phyloP scores from a whole-genome alignment of 305 asterid genomes.

The Fraxinus ornus region DNA sequence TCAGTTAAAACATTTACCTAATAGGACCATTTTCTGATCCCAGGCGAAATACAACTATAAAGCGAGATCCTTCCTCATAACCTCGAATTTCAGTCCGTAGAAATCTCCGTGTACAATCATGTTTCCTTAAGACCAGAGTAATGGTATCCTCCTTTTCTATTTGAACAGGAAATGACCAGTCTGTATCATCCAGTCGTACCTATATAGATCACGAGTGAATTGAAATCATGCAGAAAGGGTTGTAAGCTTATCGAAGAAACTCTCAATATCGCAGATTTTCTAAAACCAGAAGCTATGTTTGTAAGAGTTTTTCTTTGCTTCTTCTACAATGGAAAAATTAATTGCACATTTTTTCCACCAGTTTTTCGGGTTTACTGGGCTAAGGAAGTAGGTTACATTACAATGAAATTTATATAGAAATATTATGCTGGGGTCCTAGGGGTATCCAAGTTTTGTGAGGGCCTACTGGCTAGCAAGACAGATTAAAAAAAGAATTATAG shows the following conservation, averaged over 20 bases:
- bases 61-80: slow-evolving; percentile 98
- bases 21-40: slow-evolving; percentile 85
- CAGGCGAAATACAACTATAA: slow-evolving; percentile 82
- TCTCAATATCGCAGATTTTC: slow-evolving; percentile 75
- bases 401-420: background rate
- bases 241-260: slow-evolving; percentile 62
- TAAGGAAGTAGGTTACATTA: background rate
- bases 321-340: background rate
- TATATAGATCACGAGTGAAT: too few relatives aligned
- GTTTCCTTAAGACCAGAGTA: slow-evolving; percentile 61
- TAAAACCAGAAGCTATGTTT: slow-evolving; percentile 56
- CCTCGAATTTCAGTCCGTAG: slow-evolving; percentile 91
- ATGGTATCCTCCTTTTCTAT: slow-evolving; percentile 84
- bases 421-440: background rate
- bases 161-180: slow-evolving; percentile 92
- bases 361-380: too few relatives aligned
- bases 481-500: background rate
- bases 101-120: slow-evolving; percentile 53
- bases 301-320: background rate
- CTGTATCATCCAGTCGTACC: slow-evolving; percentile 80
- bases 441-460: background rate
- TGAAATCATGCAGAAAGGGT: too few relatives aligned
- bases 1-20: slow-evolving; percentile 48
- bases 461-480: background rate
- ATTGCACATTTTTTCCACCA: too few relatives aligned